These are phyloP conservation scores for Triticum aestivum DNA, from an alignment of 176 grass and related monocot species.

Conservation along the genomic window IWGSC_CS_RefSeq_v2.1 NC_057805.1:378697365-378697864, in stretches of 20 bases:
- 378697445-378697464: slow-evolving; percentile 55
- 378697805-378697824: not conserved
- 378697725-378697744: not conserved
- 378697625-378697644: slow-evolving; percentile 19
- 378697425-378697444: slow-evolving; percentile 50
- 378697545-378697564: slow-evolving; percentile 78
- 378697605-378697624: slow-evolving; percentile 97
- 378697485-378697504: slow-evolving; percentile 51
- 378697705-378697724: not conserved
- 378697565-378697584: slow-evolving; percentile 87
- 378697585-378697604: slow-evolving; percentile 86
- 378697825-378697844: not conserved
- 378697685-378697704: not conserved
- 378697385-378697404: slow-evolving; percentile 67
- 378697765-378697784: not conserved
- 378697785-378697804: not conserved
- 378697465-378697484: slow-evolving; percentile 42
- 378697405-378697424: slow-evolving; percentile 52
- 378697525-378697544: slow-evolving; percentile 67
- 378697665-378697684: not conserved
- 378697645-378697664: slow-evolving; percentile 5
- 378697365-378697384: slow-evolving; percentile 42
- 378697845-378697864: not conserved
- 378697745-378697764: not conserved
- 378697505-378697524: slow-evolving; percentile 70